Base-by-base conservation (phyloP, 805 yeast species). In the Ogataea neopini region DNA sequence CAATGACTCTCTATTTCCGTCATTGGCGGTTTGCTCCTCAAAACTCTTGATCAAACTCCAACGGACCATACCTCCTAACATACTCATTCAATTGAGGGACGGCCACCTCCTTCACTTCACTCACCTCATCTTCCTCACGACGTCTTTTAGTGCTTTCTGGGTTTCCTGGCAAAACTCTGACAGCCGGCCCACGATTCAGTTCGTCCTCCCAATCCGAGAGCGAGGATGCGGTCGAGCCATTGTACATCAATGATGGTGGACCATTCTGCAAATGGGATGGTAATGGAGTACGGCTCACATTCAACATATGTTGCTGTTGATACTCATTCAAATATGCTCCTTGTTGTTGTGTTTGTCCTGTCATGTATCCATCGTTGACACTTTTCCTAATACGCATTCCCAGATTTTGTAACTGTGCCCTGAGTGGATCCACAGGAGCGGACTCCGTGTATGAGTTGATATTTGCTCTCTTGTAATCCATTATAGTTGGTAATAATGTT, bases 371-470 rank as follows among this genome's bases (percentile, higher is more conserved):
- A 37, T 82, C 81, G 28, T 78, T 72, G 3, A 85, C 80, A 2
- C 85, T 73, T 55, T 83, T 82, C 58, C 92, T 75, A 49, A 86
- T 79, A 52, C 88, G 73, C 88, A 83, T 84, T 0, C 89, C 90
- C 5, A 84, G 59, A 0, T 83, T 75, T 34, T 81, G 74, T 19
- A 84, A 70, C 20, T 70, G 64, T 37, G 64, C 71, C 11, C 63
- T 59, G 34, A 61, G 63, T 10, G 54, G 56, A 37, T 50, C 56
- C 13, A 30, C 48, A 15, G 36, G 14, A n/a, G 23, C 18, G 9
- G 35, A 6, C 4, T 32, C 18, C 22, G 6, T 6, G 20, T 34
- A 14, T 4, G 35, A 17, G 20, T 25, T 38, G 18, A 13, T 13
- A 11, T 33, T 42, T 13, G 45, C 34, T 43, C 46, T 43, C n/a